Evolutionary conservation across 2,329 filamentous ascomycete genomes (phyloP).

Genomic region (Pyrenophora tritici-repentis): DNA sequence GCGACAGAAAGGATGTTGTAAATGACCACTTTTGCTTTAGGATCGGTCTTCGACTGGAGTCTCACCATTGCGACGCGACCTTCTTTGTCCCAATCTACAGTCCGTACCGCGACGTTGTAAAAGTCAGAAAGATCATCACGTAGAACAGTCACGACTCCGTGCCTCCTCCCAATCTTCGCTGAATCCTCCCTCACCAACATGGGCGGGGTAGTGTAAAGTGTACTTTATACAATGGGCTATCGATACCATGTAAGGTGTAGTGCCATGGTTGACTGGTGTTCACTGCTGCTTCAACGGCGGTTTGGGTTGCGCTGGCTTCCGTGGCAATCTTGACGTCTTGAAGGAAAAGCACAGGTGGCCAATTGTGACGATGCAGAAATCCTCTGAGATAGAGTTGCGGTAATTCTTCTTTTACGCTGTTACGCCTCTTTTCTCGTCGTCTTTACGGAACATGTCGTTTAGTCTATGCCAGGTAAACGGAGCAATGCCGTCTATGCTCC

Average conservation of each 20-base stretch:
- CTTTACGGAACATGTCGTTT: slow-evolving; percentile 49
- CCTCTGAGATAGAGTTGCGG: slow-evolving; percentile 44
- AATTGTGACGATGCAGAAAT: slow-evolving; percentile 53
- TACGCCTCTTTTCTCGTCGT: not conserved
- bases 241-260: not conserved
- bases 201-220: slow-evolving; percentile 55
- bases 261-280: slow-evolving; percentile 18
- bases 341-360: slow-evolving; percentile 53
- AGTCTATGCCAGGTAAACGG: slow-evolving; percentile 44
- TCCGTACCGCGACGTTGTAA: slow-evolving; percentile 27
- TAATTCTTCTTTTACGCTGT: not conserved
- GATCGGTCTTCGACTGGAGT: slow-evolving; percentile 15
- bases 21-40: slow-evolving; percentile 47
- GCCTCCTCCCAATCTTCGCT: slow-evolving; percentile 52
- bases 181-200: slow-evolving; percentile 58
- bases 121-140: slow-evolving; percentile 49
- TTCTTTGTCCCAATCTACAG: slow-evolving; percentile 58
- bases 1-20: slow-evolving; percentile 62
- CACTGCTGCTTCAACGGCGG: slow-evolving; percentile 49
- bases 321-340: slow-evolving; percentile 58
- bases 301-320: slow-evolving; percentile 47
- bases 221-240: slow-evolving; percentile 49
- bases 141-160: slow-evolving; percentile 59
- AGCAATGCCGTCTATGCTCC: slow-evolving; percentile 56
- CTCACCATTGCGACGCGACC: slow-evolving; percentile 58